These are phyloP conservation scores for Colletotrichum agaves DNA, from an alignment of 2,329 filamentous ascomycete genomes.

Conservation along the genomic window DNA sequence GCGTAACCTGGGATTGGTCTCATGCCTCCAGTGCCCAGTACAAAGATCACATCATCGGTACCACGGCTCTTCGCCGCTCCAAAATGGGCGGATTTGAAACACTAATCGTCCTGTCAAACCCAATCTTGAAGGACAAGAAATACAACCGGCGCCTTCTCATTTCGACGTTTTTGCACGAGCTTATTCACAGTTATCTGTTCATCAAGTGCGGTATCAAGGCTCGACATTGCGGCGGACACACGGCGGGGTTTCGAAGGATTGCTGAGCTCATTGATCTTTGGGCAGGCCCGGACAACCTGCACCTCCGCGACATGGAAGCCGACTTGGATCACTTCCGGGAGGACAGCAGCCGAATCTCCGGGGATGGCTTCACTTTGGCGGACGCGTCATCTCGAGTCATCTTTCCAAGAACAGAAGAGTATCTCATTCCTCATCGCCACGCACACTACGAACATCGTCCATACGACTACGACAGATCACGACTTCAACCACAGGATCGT, in stretches of 20 bases:
- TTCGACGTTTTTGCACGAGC: conserved; percentile 73
- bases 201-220: conserved; percentile 70
- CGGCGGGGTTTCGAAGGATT: conserved; percentile 67
- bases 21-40: conserved; percentile 61
- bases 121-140: conserved; percentile 64
- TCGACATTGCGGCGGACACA: conserved; percentile 67
- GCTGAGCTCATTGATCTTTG: conserved; percentile 70
- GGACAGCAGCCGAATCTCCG: conserved; percentile 38
- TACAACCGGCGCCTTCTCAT: conserved; percentile 72
- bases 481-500: conserved; percentile 20
- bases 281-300: conserved; percentile 65
- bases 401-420: conserved; percentile 16
- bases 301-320: conserved; percentile 69
- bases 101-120: conserved; percentile 68
- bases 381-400: conserved; percentile 22
- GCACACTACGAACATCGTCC: conserved; percentile 20
- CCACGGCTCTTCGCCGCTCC: conserved; percentile 66
- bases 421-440: conserved; percentile 28
- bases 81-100: conserved; percentile 67
- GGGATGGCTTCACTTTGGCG: conserved; percentile 29
- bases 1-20: conserved; percentile 72
- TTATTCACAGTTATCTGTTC: conserved; percentile 75
- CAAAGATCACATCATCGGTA: conserved; percentile 67
- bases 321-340: conserved; percentile 66
- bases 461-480: conserved; percentile 14